Evolutionary conservation across 2,329 filamentous ascomycete species (phyloP).

Genomic region (Macrophomina phaseolina): DNA sequence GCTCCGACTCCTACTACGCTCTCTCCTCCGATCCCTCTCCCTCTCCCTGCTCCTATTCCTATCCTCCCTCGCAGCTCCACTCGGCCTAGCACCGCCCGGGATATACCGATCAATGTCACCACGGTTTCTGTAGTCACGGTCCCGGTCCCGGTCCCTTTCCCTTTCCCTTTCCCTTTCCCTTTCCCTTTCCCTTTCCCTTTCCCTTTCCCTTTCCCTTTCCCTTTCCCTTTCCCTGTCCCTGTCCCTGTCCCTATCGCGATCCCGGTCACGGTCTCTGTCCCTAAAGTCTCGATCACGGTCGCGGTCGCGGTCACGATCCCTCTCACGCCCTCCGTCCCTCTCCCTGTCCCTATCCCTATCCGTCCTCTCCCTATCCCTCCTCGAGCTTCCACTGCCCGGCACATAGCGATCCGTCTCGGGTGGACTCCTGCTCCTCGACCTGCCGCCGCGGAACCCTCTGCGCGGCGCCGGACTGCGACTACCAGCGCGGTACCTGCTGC

Average conservation of each 20-base stretch:
- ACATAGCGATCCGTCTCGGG: constrained; percentile 47
- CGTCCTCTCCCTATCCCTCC: constrained; percentile 36
- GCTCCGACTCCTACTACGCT: constrained; percentile 28
- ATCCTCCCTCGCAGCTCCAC: constrained; percentile 8
- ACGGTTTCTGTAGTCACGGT: constrained; percentile 42
- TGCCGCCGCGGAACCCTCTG: constrained; percentile 28
- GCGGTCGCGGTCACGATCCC: no score
- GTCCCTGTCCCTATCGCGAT: constrained; percentile 38
- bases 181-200: constrained; percentile 32
- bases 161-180: constrained; percentile 44
- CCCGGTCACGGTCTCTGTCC: constrained; percentile 35
- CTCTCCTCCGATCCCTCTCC: constrained; percentile 30
- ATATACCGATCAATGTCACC: constrained; percentile 48
- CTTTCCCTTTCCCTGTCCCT: constrained; percentile 40
- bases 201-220: constrained; percentile 43
- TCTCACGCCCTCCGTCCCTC: constrained; percentile 29
- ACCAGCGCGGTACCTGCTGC: constrained; percentile 11
- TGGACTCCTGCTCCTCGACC: constrained; percentile 37
- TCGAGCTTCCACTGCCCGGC: constrained; percentile 36
- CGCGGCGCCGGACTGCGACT: constrained; percentile 36
- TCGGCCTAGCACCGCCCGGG: constrained; percentile 38
- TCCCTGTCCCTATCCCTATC: constrained; percentile 36
- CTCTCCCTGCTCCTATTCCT: constrained; percentile 31
- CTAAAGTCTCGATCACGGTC: constrained; percentile 15
- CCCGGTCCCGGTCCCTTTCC: constrained; percentile 30